A percentile compares a stretch with the other conserved stretches of the same genome.
phyloP scores from a whole-genome alignment of 495 filamentous ascomycete genomes.

The Penicillium ochrochloron region DNA sequence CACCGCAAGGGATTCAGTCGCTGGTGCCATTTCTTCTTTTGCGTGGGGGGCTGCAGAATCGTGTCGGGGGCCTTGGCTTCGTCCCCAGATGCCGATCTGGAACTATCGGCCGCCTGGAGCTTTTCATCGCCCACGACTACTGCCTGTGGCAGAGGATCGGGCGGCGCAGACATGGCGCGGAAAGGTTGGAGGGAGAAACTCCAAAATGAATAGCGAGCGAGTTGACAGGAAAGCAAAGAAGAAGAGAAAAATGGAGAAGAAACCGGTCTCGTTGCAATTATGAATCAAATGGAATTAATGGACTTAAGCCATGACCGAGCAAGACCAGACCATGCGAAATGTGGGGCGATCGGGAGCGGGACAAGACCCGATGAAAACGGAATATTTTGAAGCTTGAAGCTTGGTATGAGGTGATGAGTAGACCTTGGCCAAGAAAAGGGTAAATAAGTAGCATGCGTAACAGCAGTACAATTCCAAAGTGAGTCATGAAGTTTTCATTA shows the following conservation, averaged over 20 bases:
- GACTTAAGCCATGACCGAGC: conserved; percentile 11
- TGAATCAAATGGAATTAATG: conserved; percentile 11
- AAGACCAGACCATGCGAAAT: neutral
- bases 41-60: conserved; percentile 7
- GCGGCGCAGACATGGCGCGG: conserved; percentile 25
- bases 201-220: neutral
- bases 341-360: conserved; percentile 9
- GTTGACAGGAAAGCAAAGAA: neutral
- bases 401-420: too few relatives aligned
- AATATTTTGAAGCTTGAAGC: neutral
- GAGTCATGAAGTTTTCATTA: too few relatives aligned
- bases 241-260: neutral
- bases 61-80: conserved; percentile 28
- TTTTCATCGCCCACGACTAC: conserved; percentile 24
- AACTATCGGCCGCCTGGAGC: conserved; percentile 21
- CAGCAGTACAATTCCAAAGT: too few relatives aligned
- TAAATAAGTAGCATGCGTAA: too few relatives aligned
- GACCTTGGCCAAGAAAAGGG: too few relatives aligned
- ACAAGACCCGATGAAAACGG: conserved; percentile 15
- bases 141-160: conserved; percentile 25
- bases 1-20: conserved; percentile 60
- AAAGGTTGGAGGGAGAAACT: neutral
- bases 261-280: neutral
- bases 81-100: conserved; percentile 25
- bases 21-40: conserved; percentile 56